These are phyloP conservation scores for Mortierella hygrophila DNA, from an alignment of 192 early-diverging fungal species.

Conservation along the genomic window DNA sequence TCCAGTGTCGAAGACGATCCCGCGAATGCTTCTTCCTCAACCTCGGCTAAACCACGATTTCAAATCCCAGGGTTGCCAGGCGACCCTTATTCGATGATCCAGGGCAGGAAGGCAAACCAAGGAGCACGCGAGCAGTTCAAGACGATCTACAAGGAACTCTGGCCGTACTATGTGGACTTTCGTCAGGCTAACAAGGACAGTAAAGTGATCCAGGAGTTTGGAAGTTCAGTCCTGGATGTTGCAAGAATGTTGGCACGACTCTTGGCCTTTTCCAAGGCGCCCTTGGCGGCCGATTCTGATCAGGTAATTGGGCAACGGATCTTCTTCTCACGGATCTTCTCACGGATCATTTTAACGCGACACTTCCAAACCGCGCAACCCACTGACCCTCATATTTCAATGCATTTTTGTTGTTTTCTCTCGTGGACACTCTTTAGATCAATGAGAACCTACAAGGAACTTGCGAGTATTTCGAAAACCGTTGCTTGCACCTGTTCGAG, in stretches of 20 bases:
- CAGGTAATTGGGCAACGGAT: slow-evolving; percentile 59
- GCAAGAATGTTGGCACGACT: slow-evolving; percentile 71
- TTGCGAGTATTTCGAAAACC: slow-evolving; percentile 85
- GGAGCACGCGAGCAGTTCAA: slow-evolving; percentile 72
- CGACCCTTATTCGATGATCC: slow-evolving; percentile 61
- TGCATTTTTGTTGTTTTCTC: not conserved
- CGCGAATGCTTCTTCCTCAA: not conserved
- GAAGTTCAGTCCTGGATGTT: slow-evolving; percentile 70
- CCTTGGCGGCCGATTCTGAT: slow-evolving; percentile 67
- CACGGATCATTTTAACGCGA: not conserved
- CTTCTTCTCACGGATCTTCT: not conserved
- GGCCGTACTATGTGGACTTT: slow-evolving; percentile 82
- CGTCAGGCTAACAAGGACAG: slow-evolving; percentile 73
- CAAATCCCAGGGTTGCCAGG: slow-evolving; percentile 62
- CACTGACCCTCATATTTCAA: not conserved
- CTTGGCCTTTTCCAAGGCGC: slow-evolving; percentile 62
- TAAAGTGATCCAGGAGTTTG: slow-evolving; percentile 77
- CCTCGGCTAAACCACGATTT: slow-evolving; percentile 24
- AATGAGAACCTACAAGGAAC: slow-evolving; percentile 72
- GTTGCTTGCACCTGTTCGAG: slow-evolving; percentile 80
- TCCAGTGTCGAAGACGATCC: slow-evolving; percentile 19
- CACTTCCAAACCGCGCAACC: not conserved
- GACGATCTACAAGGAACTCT: slow-evolving; percentile 68
- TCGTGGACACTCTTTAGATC: slow-evolving; percentile 46
- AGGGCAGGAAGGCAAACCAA: slow-evolving; percentile 62